These are phyloP conservation scores for Dactylellina drechsleri DNA, from an alignment of 2,329 filamentous ascomycete genomes.

Conservation along the genomic window DNA sequence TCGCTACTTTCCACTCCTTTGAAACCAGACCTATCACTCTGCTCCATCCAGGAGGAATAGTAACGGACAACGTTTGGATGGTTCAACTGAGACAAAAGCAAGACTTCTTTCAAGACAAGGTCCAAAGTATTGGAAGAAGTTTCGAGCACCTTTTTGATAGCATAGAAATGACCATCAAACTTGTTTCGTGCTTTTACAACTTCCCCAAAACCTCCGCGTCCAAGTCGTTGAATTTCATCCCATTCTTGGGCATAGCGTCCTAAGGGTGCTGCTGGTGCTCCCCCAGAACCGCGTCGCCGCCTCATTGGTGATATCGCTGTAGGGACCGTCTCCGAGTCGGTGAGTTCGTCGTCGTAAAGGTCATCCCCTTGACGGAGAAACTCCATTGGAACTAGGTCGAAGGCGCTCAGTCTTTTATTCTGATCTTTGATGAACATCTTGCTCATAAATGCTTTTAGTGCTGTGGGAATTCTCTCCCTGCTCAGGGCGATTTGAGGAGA, in stretches of 20 bases:
- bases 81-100: slow-evolving; percentile 88
- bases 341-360: slow-evolving; percentile 63
- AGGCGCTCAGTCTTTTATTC: slow-evolving; percentile 85
- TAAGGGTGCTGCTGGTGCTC: slow-evolving; percentile 60
- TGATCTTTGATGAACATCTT: slow-evolving; percentile 87
- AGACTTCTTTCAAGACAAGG: slow-evolving; percentile 84
- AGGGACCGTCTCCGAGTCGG: slow-evolving; percentile 54
- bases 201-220: slow-evolving; percentile 94
- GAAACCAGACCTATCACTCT: slow-evolving; percentile 61
- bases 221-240: slow-evolving; percentile 85
- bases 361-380: slow-evolving; percentile 64
- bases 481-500: slow-evolving; percentile 80
- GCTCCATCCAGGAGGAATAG: slow-evolving; percentile 94
- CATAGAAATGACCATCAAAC: slow-evolving; percentile 91
- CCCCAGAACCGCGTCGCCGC: slow-evolving; percentile 35
- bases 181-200: slow-evolving; percentile 96
- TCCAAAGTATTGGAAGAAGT: slow-evolving; percentile 80
- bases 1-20: slow-evolving; percentile 45
- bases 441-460: slow-evolving; percentile 80
- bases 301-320: slow-evolving; percentile 60
- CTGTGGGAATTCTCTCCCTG: slow-evolving; percentile 75
- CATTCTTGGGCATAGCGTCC: slow-evolving; percentile 85
- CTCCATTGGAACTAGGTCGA: slow-evolving; percentile 72
- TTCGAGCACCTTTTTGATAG: slow-evolving; percentile 94
- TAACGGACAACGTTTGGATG: slow-evolving; percentile 90